phyloP scores from a whole-genome alignment of 208 protist genomes.

The Trypanosoma lewisi region DNA sequence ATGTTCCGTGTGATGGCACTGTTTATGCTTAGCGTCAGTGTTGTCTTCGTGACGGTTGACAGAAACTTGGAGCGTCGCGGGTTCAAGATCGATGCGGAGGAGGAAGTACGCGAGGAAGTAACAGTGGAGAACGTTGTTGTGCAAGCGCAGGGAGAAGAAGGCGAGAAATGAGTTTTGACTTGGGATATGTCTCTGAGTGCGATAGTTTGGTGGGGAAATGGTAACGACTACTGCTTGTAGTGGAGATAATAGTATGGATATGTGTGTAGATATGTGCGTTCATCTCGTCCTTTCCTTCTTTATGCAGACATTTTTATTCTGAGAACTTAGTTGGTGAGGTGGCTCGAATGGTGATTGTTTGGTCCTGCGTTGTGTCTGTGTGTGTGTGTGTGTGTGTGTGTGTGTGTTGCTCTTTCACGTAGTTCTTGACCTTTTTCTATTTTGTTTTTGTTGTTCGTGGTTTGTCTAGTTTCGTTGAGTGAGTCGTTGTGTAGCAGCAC shows the following conservation, averaged over 20 bases:
- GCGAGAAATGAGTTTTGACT: too few relatives aligned
- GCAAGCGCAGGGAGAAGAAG: too few relatives aligned
- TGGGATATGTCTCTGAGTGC: too few relatives aligned
- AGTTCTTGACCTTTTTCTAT: not conserved
- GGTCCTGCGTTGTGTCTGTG: too few relatives aligned
- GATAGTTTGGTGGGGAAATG: too few relatives aligned
- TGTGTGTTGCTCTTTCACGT: not conserved
- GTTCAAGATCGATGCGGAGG: conserved; percentile 1
- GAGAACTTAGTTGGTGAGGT: too few relatives aligned
- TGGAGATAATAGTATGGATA: too few relatives aligned
- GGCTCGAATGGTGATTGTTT: too few relatives aligned
- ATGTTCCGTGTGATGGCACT: conserved; percentile 26
- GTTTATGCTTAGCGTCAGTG: conserved; percentile 18
- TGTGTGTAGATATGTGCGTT: too few relatives aligned
- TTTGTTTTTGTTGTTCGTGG: not conserved
- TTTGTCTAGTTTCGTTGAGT: not conserved
- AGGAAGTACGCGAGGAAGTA: conserved; percentile 7
- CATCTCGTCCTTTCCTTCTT: too few relatives aligned
- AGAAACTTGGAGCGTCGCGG: conserved; percentile 15
- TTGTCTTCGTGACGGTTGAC: conserved; percentile 17
- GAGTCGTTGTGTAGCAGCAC: not conserved
- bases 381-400: not conserved
- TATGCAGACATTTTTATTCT: too few relatives aligned
- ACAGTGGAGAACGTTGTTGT: not conserved
- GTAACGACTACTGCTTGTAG: too few relatives aligned